These are phyloP conservation scores for Naganishia sp. DNA, from an alignment of 1,284 basidiomycete genomes.

Conservation along the genomic window DNA sequence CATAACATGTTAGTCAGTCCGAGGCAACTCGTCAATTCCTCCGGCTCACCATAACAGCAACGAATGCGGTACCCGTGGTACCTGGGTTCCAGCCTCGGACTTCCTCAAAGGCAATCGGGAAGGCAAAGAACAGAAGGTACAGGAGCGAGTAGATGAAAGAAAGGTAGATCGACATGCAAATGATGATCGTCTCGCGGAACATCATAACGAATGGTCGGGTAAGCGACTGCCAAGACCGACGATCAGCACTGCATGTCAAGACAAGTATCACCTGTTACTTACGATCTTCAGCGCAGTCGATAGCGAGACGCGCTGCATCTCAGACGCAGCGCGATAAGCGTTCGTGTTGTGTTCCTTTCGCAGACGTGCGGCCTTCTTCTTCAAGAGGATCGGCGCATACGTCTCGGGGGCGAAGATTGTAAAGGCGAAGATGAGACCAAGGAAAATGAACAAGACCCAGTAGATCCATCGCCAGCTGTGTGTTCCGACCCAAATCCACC, in stretches of 20 bases:
- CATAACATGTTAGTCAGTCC: neutral
- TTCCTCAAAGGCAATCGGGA: slow-evolving; percentile 50
- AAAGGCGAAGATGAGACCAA: slow-evolving; percentile 44
- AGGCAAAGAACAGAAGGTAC: slow-evolving; percentile 51
- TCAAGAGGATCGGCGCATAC: slow-evolving; percentile 51
- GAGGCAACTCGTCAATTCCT: neutral
- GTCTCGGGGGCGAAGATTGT: slow-evolving; percentile 53
- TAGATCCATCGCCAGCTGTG: slow-evolving; percentile 56
- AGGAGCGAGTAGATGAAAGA: slow-evolving; percentile 55
- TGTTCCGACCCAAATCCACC: slow-evolving; percentile 48
- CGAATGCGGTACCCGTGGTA: slow-evolving; percentile 50
- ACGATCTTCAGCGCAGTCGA: slow-evolving; percentile 46
- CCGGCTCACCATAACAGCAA: slow-evolving; percentile 43
- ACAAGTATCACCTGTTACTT: too few relatives aligned
- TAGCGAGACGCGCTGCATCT: slow-evolving; percentile 44
- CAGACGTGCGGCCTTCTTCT: slow-evolving; percentile 47
- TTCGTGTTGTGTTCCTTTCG: slow-evolving; percentile 51
- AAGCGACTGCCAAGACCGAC: slow-evolving; percentile 34
- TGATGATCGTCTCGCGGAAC: slow-evolving; percentile 54
- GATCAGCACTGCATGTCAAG: too few relatives aligned
- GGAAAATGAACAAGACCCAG: slow-evolving; percentile 53
- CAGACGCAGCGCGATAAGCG: slow-evolving; percentile 49
- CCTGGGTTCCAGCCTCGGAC: slow-evolving; percentile 50
- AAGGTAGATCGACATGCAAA: slow-evolving; percentile 56
- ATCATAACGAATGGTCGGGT: slow-evolving; percentile 53